A percentile compares a stretch with the other conserved stretches of the same genome.
Conservation (phyloP, 768 basidiomycete genomes). For the Kwoniella sp. region DNA sequence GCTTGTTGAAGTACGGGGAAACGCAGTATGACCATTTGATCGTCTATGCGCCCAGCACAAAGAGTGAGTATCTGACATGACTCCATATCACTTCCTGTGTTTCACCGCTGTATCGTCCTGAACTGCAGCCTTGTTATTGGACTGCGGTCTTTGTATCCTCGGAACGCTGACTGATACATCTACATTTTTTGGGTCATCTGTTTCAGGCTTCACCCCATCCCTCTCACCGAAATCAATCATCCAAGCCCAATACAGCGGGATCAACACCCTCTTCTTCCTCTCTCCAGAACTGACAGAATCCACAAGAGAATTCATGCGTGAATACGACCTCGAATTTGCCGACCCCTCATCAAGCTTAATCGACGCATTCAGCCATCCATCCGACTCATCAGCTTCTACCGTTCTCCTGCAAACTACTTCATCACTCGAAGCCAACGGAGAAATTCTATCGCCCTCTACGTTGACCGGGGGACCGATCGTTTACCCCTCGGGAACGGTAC, state of each 20-base stretch:
- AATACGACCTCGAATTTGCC: constrained; percentile 87
- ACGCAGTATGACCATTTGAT: constrained; percentile 82
- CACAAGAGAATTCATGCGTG: constrained; percentile 79
- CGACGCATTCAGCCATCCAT: constrained; percentile 79
- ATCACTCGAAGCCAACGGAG: constrained; percentile 69
- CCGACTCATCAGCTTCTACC: constrained; percentile 67
- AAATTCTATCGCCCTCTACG: constrained; percentile 46
- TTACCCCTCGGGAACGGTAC: constrained; percentile 42
- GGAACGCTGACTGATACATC: not conserved
- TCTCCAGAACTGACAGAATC: constrained; percentile 62
- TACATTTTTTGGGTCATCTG: no score
- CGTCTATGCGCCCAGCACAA: constrained; percentile 79
- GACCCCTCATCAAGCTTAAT: constrained; percentile 80
- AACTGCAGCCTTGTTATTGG: no score
- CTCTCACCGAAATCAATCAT: constrained; percentile 67
- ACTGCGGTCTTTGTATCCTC: no score
- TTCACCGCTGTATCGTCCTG: no score
- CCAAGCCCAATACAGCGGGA: constrained; percentile 58
- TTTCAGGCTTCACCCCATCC: constrained; percentile 79
- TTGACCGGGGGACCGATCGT: constrained; percentile 43
- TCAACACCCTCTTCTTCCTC: constrained; percentile 82
- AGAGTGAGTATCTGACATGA: constrained; percentile 63
- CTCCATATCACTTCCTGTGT: no score
- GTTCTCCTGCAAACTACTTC: constrained; percentile 64
- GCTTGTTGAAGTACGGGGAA: constrained; percentile 69